Evolutionary conservation across 2,329 filamentous ascomycete species (phyloP), one percentile per base, ranked within the genome.

Genomic region (Curvularia sp.): DNA sequence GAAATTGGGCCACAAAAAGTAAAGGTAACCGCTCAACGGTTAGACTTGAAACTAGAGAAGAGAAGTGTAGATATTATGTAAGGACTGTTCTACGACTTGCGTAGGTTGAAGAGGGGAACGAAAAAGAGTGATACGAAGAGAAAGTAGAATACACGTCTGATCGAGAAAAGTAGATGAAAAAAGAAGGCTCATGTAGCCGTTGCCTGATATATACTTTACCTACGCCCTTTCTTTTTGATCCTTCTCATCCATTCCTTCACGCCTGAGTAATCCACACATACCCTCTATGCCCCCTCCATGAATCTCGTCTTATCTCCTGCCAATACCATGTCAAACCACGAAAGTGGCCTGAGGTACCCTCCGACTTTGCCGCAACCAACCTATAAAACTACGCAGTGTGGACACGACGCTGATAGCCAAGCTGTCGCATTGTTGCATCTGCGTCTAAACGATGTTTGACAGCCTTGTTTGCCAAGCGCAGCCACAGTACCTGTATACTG

Each of bases 11-110:
- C 23, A 21, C 23, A 52, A 46, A 25, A 38, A 55, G n/a, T n/a
- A n/a, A 54, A 66, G n/a, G 34, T 36, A 36, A 36, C 68, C 63
- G 69, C 60, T 71, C 70, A 73, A 70, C 70, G 65, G 66, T 60
- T 55, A 54, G 55, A 48, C 7, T 7, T 39, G 0, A 12, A 32
- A 25, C 28, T 36, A 25, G 43, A 51, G 52, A 57, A 46, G 46
- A 49, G 49, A 18, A 10, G 9, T 4, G 9, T 46, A 30, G 23
- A 38, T 55, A 68, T 65, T 57, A 64, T 48, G 52, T 63, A 62
- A 69, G 63, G 54, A 60, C 66, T 60, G 68, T 53, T 71, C 68
- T 64, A 71, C 67, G 63, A 67, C 47, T 59, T 59, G 59, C 53
- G 45, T 59, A 64, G 62, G 60, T 25, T 34, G 43, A 51, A 46